Conservation (phyloP, 106 monocot genomes). For the Dioscorea zingiberensis region DNA sequence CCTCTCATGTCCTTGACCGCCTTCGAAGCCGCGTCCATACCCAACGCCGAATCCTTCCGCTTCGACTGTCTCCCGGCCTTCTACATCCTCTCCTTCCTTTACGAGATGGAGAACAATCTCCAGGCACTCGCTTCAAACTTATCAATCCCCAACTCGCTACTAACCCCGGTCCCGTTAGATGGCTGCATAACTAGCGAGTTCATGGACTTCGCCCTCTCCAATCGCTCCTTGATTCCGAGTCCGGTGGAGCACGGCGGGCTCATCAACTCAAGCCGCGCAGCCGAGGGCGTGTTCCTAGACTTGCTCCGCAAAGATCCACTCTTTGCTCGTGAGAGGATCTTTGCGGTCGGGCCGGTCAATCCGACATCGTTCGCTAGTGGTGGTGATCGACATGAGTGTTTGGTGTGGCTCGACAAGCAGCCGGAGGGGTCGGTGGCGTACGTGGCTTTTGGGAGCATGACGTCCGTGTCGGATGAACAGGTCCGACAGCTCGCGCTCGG, state of each 20-base stretch:
- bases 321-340: conserved; percentile 47
- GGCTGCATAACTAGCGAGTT: conserved; percentile 21
- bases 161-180: neutral
- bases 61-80: conserved; percentile 52
- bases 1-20: conserved; percentile 44
- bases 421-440: conserved; percentile 12
- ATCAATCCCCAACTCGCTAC: too few relatives aligned
- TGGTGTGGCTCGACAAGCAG: conserved; percentile 14
- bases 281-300: conserved; percentile 60
- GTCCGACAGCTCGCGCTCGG: neutral
- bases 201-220: conserved; percentile 5
- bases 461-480: neutral
- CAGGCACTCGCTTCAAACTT: too few relatives aligned
- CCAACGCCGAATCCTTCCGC: conserved; percentile 41
- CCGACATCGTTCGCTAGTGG: too few relatives aligned
- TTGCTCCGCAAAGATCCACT: conserved; percentile 3
- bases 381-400: conserved; percentile 12
- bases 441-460: conserved; percentile 8
- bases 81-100: conserved; percentile 9
- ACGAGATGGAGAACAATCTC: too few relatives aligned
- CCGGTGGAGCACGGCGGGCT: conserved; percentile 27
- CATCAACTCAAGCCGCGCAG: conserved; percentile 37
- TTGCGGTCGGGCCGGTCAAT: conserved; percentile 18
- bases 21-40: conserved; percentile 21
- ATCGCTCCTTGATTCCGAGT: too few relatives aligned